Evolutionary conservation across 202 grass and related monocot genomes (phyloP).

Genomic region (Dendrocalamus latiflorus): DNA sequence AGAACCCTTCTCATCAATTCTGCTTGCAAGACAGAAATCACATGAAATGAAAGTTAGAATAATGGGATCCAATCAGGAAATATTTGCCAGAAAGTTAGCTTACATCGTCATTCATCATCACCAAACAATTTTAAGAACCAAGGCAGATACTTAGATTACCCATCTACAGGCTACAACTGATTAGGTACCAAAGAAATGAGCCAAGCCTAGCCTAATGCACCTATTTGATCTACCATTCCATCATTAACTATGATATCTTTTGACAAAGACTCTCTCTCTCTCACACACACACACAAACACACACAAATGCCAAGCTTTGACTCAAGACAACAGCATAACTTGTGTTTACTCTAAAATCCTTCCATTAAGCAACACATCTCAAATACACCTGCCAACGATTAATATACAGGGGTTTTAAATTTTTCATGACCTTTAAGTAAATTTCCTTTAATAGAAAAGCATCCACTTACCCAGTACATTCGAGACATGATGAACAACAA

Average conservation of each 20-base stretch:
- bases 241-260: not conserved
- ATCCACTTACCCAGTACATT: slow-evolving; percentile 70
- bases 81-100: not conserved
- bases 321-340: not conserved
- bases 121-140: not conserved
- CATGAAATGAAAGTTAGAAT: slow-evolving; percentile 10
- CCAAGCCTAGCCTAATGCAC: not conserved
- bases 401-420: not conserved
- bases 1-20: not conserved
- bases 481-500: slow-evolving; percentile 78
- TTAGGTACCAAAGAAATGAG: not conserved
- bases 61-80: not conserved
- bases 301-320: not conserved
- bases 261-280: not conserved
- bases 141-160: not conserved
- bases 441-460: not conserved
- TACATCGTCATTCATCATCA: not conserved
- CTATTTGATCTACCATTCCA: slow-evolving; percentile 4
- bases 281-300: no score
- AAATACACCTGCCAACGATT: not conserved
- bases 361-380: not conserved
- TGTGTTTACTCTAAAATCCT: not conserved
- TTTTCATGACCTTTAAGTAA: not conserved
- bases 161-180: not conserved
- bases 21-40: not conserved